Evolutionary conservation across 2,329 filamentous ascomycete genomes (phyloP).

Genomic region (Ambrosiella xylebori): DNA sequence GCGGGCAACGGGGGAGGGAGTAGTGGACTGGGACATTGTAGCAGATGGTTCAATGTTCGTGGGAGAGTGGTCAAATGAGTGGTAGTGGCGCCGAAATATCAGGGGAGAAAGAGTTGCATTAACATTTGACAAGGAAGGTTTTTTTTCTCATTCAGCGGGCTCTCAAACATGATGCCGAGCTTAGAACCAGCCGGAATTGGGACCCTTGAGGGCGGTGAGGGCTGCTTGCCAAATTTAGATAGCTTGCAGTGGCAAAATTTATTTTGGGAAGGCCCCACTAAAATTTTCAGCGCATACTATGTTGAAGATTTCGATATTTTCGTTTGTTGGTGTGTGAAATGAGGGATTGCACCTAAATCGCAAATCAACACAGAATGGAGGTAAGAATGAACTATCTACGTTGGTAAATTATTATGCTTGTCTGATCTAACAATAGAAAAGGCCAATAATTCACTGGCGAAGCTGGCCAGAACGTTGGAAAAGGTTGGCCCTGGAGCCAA

Average conservation of each 20-base stretch:
- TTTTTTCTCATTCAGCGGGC: constrained; percentile 5
- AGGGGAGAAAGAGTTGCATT: constrained; percentile 1
- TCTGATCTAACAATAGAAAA: neutral
- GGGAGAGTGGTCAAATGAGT: constrained; percentile 2
- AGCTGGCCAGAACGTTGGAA: constrained; percentile 37
- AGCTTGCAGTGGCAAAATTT: constrained; percentile 27
- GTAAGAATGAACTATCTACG: neutral
- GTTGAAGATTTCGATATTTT: neutral
- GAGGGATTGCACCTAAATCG: constrained; percentile 9
- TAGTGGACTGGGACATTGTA: constrained; percentile 39
- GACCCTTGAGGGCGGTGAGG: constrained; percentile 29
- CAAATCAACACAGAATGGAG: neutral
- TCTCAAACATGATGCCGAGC: constrained; percentile 14
- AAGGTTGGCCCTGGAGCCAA: constrained; percentile 28
- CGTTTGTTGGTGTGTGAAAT: constrained; percentile 3
- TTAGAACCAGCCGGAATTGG: constrained; percentile 23
- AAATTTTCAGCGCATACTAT: constrained; percentile 12
- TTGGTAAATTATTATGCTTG: neutral
- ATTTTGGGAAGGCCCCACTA: constrained; percentile 11
- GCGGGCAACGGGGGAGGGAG: constrained; percentile 37
- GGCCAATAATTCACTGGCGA: constrained; percentile 25
- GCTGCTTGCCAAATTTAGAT: constrained; percentile 15
- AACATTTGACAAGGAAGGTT: constrained; percentile 1
- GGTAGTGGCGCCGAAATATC: constrained; percentile 5
- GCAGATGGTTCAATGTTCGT: neutral